phyloP scores from a whole-genome alignment of 2,329 filamentous ascomycete species.

The Pestalotiopsis sp. region DNA sequence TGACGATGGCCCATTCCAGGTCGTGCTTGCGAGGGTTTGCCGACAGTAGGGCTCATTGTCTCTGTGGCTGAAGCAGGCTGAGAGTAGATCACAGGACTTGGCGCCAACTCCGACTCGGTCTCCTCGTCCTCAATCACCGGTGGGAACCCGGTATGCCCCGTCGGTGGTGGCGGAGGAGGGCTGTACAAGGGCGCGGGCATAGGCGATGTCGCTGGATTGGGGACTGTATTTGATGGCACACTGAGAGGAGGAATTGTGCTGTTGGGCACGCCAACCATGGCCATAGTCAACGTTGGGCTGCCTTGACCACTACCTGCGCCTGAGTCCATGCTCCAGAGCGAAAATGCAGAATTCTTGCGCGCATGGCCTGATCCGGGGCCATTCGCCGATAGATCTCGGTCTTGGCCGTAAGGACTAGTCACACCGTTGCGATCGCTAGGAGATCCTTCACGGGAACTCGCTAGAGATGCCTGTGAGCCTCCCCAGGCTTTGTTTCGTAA shows the following conservation, averaged over 20 bases:
- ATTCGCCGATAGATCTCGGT: constrained; percentile 14
- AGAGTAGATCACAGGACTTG: constrained; percentile 28
- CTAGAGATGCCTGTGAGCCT: constrained; percentile 75
- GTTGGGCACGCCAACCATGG: constrained; percentile 32
- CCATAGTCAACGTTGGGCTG: constrained; percentile 54
- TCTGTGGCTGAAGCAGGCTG: constrained; percentile 19
- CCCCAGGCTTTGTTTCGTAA: constrained; percentile 79
- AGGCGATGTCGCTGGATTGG: constrained; percentile 11
- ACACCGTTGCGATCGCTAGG: constrained; percentile 45
- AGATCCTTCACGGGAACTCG: constrained; percentile 52
- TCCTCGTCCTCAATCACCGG: constrained; percentile 45
- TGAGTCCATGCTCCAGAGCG: constrained; percentile 50
- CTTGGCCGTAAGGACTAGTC: constrained; percentile 44
- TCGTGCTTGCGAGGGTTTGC: constrained; percentile 27
- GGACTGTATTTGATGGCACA: constrained; percentile 24
- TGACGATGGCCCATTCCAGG: constrained; percentile 38
- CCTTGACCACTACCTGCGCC: constrained; percentile 48
- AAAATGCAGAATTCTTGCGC: constrained; percentile 54
- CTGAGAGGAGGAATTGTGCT: constrained; percentile 21
- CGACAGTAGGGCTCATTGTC: constrained; percentile 18
- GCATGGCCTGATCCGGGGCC: constrained; percentile 34
- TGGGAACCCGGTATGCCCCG: constrained; percentile 24
- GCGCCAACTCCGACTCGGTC: constrained; percentile 13
- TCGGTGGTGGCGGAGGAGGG: constrained; percentile 24
- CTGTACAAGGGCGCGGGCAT: constrained; percentile 26